These are phyloP conservation scores for Trichoderma koningii DNA, from an alignment of 2,329 filamentous ascomycete species.

Conservation along the genomic window DNA sequence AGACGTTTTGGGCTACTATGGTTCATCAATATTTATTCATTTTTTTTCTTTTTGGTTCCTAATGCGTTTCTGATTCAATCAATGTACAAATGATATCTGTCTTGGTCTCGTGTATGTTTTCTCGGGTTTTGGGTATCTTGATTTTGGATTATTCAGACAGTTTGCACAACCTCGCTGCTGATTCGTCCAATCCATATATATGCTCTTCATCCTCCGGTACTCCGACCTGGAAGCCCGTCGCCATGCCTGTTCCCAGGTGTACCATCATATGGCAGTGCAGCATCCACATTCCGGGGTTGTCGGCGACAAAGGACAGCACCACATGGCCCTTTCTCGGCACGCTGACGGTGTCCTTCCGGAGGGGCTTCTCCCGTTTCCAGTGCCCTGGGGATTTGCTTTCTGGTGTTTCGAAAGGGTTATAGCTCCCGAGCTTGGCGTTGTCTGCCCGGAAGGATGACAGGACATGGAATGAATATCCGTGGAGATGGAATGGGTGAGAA, in stretches of 20 bases:
- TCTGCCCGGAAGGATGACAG: constrained; percentile 32
- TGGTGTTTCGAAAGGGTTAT: constrained; percentile 32
- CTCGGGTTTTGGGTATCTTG: neutral
- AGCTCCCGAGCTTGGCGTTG: constrained; percentile 34
- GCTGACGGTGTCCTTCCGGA: constrained; percentile 44
- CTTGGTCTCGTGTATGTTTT: neutral
- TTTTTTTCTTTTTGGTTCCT: neutral
- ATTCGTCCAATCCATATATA: constrained; percentile 26
- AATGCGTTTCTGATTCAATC: neutral
- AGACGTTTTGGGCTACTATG: neutral
- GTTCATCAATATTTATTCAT: constrained; percentile 14
- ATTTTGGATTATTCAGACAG: neutral
- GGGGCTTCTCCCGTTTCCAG: constrained; percentile 30
- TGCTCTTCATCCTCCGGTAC: constrained; percentile 30
- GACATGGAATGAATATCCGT: constrained; percentile 57
- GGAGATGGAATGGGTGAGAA: constrained; percentile 51
- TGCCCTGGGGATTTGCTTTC: constrained; percentile 3
- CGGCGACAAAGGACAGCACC: constrained; percentile 32
- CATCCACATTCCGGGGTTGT: constrained; percentile 37
- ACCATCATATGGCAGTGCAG: constrained; percentile 38
- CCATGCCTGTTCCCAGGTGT: constrained; percentile 35
- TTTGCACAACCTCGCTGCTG: constrained; percentile 29
- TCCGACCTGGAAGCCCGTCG: constrained; percentile 34
- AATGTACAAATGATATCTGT: neutral
- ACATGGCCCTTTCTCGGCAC: constrained; percentile 39